Evolutionary conservation across 768 basidiomycete species (phyloP), one percentile per base, ranked within the genome.

Genomic region (Tubosaeta sp.): DNA sequence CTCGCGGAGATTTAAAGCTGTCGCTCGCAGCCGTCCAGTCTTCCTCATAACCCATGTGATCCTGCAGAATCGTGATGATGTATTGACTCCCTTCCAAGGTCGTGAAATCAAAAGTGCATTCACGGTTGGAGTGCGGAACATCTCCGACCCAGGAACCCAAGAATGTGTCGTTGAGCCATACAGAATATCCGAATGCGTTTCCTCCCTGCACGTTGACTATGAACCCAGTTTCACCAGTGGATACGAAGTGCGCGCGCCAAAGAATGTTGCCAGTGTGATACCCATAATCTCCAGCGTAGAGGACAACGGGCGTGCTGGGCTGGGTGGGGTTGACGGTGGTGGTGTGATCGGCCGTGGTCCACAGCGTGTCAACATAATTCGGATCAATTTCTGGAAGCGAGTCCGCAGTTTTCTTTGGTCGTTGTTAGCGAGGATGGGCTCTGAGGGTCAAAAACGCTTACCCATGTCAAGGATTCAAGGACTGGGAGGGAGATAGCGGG

Each of bases 41-140:
- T 51, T 75, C 74, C 34, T 79, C 78, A 30, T 74, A 71, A 7
- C 77, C 77, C 77, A 79, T 79, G 51, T 79, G 79, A 55, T 79
- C 79, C 61, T 80, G 76, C 21, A 80, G 50, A 32, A 81, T 74
- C 1, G 78, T 80, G 40, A 81, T 59, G 27, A 78, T 65, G 53
- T 80, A 73, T 25, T 57, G 56, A 4, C 68, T 67, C 10, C 68
- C 73, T 14, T 19, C 21, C 43, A 46, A 27, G 2, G 31, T 22
- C 9, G 48, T 1, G 40, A 63, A 55, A 19, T 52, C 18, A 40
- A 65, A 66, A 9, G 54, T 58, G 41, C 41, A 38, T 19, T 62
- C 46, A 7, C 58, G 46, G 18, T 51, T 57, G 25, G 53, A 22
- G 35, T 58, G 47, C 10, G 30, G 48, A 6, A 52, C 49, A 24